phyloP scores from a whole-genome alignment of 2,329 filamentous ascomycete species.

The Didymella exigua region DNA sequence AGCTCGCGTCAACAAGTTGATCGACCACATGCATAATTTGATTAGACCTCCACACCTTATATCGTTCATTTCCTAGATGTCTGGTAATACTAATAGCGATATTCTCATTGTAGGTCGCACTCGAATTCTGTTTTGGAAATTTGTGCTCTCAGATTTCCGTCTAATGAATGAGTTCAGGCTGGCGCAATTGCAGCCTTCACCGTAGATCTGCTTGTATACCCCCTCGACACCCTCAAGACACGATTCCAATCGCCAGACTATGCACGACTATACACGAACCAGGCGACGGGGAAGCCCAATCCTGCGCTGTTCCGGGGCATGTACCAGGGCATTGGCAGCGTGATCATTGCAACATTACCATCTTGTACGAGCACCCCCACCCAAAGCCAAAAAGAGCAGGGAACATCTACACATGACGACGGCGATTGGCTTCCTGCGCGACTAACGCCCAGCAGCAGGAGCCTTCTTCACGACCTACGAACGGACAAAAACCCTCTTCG shows the following conservation, averaged over 20 bases:
- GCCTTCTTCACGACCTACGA: conserved; percentile 93
- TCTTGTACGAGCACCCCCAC: conserved; percentile 60
- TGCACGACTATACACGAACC: conserved; percentile 67
- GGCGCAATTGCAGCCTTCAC: conserved; percentile 85
- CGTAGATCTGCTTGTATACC: conserved; percentile 84
- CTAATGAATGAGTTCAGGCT: conserved; percentile 60
- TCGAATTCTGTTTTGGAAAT: no score
- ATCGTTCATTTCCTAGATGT: conserved; percentile 28
- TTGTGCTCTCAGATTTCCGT: not conserved
- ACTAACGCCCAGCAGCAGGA: conserved; percentile 61
- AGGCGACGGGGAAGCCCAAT: conserved; percentile 60
- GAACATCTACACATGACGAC: not conserved
- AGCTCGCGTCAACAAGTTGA: conserved; percentile 7
- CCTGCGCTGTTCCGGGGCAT: conserved; percentile 71
- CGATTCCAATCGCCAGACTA: conserved; percentile 81
- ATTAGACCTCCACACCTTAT: not conserved
- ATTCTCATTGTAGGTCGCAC: conserved; percentile 63
- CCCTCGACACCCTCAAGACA: conserved; percentile 88
- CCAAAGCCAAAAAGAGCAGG: not conserved
- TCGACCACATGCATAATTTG: conserved; percentile 5
- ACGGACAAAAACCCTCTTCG: conserved; percentile 69
- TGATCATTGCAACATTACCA: conserved; percentile 86
- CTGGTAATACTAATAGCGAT: conserved; percentile 57
- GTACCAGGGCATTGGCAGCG: conserved; percentile 86
- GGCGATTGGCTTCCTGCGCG: no score